Evolutionary conservation across 139 green algal genomes (phyloP).

Genomic region (Astrephomene gubernaculifera): DNA sequence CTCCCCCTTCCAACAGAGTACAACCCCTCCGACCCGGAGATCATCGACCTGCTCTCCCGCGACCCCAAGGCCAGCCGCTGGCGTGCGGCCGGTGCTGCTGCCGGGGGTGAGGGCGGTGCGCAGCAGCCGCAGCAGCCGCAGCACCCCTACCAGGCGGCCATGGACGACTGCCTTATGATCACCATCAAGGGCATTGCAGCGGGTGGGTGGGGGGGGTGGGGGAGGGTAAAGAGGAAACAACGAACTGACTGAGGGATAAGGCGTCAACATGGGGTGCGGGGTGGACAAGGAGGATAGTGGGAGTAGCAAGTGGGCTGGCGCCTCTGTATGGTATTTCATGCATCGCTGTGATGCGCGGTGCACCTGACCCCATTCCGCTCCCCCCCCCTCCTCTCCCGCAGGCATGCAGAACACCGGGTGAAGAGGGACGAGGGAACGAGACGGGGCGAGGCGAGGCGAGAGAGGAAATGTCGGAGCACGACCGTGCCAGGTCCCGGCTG

Average conservation of each 20-base stretch:
- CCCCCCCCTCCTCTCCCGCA: not conserved
- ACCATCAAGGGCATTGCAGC: conserved; percentile 97
- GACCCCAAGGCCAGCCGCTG: no score
- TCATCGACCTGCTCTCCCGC: conserved; percentile 65
- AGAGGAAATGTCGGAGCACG: not conserved
- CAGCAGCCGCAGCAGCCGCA: conserved; percentile 49
- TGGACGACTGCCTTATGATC: conserved; percentile 88
- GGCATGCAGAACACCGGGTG: conserved; percentile 99
- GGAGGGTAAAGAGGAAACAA: not conserved
- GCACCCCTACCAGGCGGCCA: conserved; percentile 64
- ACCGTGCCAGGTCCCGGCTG: no score
- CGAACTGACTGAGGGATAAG: not conserved
- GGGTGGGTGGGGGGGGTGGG: not conserved
- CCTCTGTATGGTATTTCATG: no score
- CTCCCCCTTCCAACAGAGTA: conserved; percentile 45
- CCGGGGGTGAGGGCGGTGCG: no score
- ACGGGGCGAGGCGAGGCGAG: not conserved
- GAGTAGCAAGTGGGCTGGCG: no score
- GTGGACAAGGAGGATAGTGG: not conserved
- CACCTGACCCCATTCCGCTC: not conserved
- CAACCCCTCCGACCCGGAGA: conserved; percentile 55
- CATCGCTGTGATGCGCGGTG: no score
- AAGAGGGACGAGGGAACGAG: not conserved
- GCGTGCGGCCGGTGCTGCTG: no score
- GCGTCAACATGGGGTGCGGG: not conserved